Percentiles rank a stretch among this genome's conserved stretches.
Evolutionary conservation across 805 yeast species (phyloP).

Genomic region (Candida yuanshanica): DNA sequence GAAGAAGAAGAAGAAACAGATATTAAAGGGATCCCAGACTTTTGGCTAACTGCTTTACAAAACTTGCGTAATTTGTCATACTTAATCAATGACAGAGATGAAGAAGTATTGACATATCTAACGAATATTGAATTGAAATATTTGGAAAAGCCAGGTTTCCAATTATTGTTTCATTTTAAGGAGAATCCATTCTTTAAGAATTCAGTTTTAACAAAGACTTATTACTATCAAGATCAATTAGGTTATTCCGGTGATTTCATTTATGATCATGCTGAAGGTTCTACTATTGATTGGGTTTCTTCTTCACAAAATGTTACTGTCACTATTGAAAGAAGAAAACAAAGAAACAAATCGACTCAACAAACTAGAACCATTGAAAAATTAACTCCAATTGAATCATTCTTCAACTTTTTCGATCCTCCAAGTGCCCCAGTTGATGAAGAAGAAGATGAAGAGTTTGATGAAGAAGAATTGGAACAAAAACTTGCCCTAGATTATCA

Average conservation of each 20-base stretch:
- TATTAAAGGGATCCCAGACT: constrained; percentile 78
- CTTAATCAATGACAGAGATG: constrained; percentile 83
- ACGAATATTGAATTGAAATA: constrained; percentile 73
- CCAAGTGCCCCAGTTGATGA: constrained; percentile 57
- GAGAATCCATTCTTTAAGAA: constrained; percentile 76
- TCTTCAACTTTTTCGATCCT: constrained; percentile 93
- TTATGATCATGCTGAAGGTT: constrained; percentile 94
- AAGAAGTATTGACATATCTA: constrained; percentile 69
- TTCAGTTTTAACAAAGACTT: constrained; percentile 70
- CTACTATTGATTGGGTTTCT: constrained; percentile 75
- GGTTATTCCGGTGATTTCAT: constrained; percentile 95
- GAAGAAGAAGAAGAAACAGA: constrained; percentile 39
- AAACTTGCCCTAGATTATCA: constrained; percentile 90
- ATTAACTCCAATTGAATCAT: constrained; percentile 88
- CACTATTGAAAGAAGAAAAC: constrained; percentile 88
- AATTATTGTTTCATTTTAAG: constrained; percentile 73
- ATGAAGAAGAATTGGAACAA: constrained; percentile 70
- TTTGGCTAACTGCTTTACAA: constrained; percentile 95
- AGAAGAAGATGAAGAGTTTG: constrained; percentile 55
- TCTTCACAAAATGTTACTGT: constrained; percentile 82
- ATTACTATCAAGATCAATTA: constrained; percentile 88
- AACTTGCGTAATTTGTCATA: constrained; percentile 78
- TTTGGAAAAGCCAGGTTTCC: constrained; percentile 82
- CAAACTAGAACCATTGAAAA: constrained; percentile 95
- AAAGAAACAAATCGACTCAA: constrained; percentile 93